Conservation (phyloP, 345 rosid species). For the Fremontodendron californicum region DNA sequence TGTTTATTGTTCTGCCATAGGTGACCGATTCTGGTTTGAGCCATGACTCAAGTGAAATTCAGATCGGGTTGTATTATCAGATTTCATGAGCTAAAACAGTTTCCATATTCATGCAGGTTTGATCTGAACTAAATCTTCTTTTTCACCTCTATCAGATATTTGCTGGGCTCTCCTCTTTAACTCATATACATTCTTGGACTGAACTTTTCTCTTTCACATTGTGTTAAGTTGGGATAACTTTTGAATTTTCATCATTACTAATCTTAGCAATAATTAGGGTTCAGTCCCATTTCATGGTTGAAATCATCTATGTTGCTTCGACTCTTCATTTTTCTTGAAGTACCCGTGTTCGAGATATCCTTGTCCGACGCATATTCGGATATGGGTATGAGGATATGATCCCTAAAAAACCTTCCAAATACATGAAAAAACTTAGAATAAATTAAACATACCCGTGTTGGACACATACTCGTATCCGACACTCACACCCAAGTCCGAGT, state of each 20-base stretch:
- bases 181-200: background rate
- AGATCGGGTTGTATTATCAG: background rate
- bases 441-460: too few relatives aligned
- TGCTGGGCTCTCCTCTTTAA: background rate
- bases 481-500: too few relatives aligned
- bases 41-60: background rate
- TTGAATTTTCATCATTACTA: background rate
- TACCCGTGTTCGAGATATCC: too few relatives aligned
- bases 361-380: too few relatives aligned
- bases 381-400: too few relatives aligned
- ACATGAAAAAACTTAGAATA: too few relatives aligned
- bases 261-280: background rate
- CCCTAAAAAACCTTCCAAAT: too few relatives aligned
- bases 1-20: background rate
- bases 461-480: too few relatives aligned
- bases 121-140: background rate
- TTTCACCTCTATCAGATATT: background rate
- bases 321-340: slow-evolving; percentile 3
- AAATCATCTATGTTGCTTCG: slow-evolving; percentile 13
- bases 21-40: background rate
- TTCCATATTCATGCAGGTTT: background rate
- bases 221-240: background rate
- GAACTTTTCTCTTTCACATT: background rate
- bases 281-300: background rate
- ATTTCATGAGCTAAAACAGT: background rate